Conservation (phyloP, 1,284 basidiomycete species). For the Ceratobasidium sp. region DNA sequence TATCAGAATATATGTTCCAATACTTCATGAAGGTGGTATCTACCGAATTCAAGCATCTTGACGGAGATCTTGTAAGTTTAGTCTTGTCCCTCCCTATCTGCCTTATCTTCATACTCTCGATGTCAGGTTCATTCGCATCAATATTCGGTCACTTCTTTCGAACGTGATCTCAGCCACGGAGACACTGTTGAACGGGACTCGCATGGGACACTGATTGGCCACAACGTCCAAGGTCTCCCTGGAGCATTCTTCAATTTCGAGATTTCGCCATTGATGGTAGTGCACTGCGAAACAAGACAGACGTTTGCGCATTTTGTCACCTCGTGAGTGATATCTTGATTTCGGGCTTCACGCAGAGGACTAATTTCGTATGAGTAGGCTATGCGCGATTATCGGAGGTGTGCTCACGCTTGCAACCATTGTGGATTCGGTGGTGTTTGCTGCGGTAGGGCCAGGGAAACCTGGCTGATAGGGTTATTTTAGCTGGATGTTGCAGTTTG, state of each 20-base stretch:
- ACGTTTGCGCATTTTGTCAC: slow-evolving; percentile 98
- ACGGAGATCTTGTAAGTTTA: slow-evolving; percentile 72
- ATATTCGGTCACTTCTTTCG: slow-evolving; percentile 96
- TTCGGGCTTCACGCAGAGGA: too few relatives aligned
- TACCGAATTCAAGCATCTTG: slow-evolving; percentile 87
- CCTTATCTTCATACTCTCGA: not conserved
- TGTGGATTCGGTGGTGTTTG: slow-evolving; percentile 90
- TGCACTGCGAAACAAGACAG: slow-evolving; percentile 91
- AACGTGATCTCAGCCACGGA: slow-evolving; percentile 83
- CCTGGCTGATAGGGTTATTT: slow-evolving; percentile 45
- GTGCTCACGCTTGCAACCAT: slow-evolving; percentile 95
- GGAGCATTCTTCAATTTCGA: slow-evolving; percentile 96
- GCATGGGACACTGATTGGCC: slow-evolving; percentile 82
- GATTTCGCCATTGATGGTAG: slow-evolving; percentile 95
- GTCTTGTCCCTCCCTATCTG: not conserved
- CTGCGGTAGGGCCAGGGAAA: slow-evolving; percentile 73
- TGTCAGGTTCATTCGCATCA: slow-evolving; percentile 82
- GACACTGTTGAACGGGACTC: slow-evolving; percentile 64
- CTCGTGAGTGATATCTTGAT: slow-evolving; percentile 70
- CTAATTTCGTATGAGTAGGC: slow-evolving; percentile 63
- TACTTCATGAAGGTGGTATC: slow-evolving; percentile 99
- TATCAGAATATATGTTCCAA: slow-evolving; percentile 91
- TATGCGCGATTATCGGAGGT: slow-evolving; percentile 97
- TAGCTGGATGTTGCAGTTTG: too few relatives aligned
- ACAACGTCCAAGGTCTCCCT: slow-evolving; percentile 83